Percentiles rank a stretch among this genome's conserved stretches.
These are phyloP conservation scores for Saccharomycopsis fodiens DNA, from an alignment of 805 yeast species.

Conservation along the genomic window DNA sequence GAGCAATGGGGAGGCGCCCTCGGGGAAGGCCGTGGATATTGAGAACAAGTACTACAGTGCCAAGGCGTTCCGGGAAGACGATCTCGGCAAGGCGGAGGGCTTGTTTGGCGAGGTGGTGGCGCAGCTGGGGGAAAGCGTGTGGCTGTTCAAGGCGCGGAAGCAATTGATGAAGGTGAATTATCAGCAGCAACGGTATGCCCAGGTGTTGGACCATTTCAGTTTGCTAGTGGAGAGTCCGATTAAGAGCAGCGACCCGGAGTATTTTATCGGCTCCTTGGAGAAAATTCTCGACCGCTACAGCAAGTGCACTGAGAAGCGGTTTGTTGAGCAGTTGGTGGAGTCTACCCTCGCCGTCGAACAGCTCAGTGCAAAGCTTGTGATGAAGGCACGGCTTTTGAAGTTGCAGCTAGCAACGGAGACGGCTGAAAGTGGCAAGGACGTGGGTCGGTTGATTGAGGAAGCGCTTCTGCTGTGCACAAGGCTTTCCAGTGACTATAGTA, in stretches of 20 bases:
- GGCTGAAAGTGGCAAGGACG: conserved; percentile 26
- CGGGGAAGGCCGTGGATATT: neutral
- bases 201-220: conserved; percentile 25
- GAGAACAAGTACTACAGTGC: conserved; percentile 18
- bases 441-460: conserved; percentile 29
- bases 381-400: conserved; percentile 40
- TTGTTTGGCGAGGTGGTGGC: conserved; percentile 10
- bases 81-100: conserved; percentile 5
- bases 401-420: conserved; percentile 31
- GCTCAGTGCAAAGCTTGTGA: conserved; percentile 35
- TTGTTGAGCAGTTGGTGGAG: conserved; percentile 29
- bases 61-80: conserved; percentile 18
- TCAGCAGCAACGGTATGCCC: conserved; percentile 23
- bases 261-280: conserved; percentile 33
- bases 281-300: conserved; percentile 32
- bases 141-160: conserved; percentile 35
- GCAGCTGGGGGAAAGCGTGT: conserved; percentile 20
- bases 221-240: conserved; percentile 25
- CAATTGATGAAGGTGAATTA: conserved; percentile 34
- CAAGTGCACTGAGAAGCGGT: conserved; percentile 25
- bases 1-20: conserved; percentile 4
- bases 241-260: conserved; percentile 28
- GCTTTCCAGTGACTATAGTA: conserved; percentile 37
- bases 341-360: conserved; percentile 26
- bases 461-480: conserved; percentile 33